Conservation (phyloP, 2,329 filamentous ascomycete genomes). For the Pyrenochaeta sp. region DNA sequence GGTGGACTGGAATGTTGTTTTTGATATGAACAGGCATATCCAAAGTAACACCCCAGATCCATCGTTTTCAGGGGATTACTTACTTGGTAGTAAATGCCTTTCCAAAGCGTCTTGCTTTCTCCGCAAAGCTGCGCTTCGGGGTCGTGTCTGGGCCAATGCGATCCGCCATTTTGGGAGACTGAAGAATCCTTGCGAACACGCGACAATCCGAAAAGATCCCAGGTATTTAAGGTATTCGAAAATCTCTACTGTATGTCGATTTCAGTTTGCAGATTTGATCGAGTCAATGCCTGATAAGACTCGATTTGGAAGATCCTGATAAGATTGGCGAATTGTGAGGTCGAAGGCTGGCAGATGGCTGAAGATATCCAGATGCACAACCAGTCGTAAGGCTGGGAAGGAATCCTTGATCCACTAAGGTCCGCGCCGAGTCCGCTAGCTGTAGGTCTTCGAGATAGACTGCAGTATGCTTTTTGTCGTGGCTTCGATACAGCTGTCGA, state of each 20-base stretch:
- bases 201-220: not conserved
- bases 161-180: slow-evolving; percentile 39
- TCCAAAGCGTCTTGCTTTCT: slow-evolving; percentile 49
- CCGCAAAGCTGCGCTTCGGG: slow-evolving; percentile 51
- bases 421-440: slow-evolving; percentile 14
- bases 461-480: slow-evolving; percentile 20
- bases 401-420: slow-evolving; percentile 4
- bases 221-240: too few relatives aligned
- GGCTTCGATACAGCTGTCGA: slow-evolving; percentile 16
- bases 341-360: slow-evolving; percentile 26
- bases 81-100: slow-evolving; percentile 61
- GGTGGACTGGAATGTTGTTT: too few relatives aligned
- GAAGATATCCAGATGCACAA: slow-evolving; percentile 18
- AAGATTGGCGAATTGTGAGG: slow-evolving; percentile 21
- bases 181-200: not conserved
- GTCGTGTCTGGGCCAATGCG: slow-evolving; percentile 53
- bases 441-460: slow-evolving; percentile 8
- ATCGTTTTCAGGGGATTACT: slow-evolving; percentile 3
- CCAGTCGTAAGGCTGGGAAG: slow-evolving; percentile 8
- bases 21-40: not conserved
- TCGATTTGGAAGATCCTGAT: slow-evolving; percentile 16
- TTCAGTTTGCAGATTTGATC: slow-evolving; percentile 8
- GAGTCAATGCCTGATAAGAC: slow-evolving; percentile 24
- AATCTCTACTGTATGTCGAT: too few relatives aligned
- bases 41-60: too few relatives aligned